Base-by-base conservation (phyloP, 2,329 filamentous ascomycete genomes). In the Aciculosporium take region DNA sequence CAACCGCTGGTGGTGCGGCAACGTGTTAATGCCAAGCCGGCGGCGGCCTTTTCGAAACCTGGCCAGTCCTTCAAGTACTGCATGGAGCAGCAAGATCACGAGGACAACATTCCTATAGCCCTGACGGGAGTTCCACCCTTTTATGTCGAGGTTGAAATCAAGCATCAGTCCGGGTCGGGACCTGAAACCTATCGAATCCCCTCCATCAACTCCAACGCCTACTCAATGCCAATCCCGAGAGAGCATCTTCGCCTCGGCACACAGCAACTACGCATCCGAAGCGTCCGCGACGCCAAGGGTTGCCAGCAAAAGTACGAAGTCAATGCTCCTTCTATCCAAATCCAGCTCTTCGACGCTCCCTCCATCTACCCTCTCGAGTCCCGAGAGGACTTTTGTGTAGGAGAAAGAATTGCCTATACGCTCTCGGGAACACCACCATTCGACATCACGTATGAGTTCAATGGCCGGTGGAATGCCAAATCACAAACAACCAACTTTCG, bases 21-120 rank as follows among this genome's bases (percentile, higher is more conserved):
- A 59, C 81, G 72, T 20, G 86, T 98, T 38, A 82, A 94, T 53
- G 72, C 85, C 12, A 83, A 82, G 44, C 91, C 91, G 1, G 76
- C 79, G 2, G 91, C 88, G 4, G 70, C 73, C 5, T 98, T 98
- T 56, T 71, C 74, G 44, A 84, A 84, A 49, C 85, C 88, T 3
- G 88, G 88, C 13, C 91, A 91, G 59, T 88, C 85, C 1, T 95
- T 95, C 68, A 94, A 91, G 57, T 94, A 89, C 62, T 98, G 91
- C 64, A 81, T 87, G 58, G 79, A 87, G 37, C 85, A 94, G 52
- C 74, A 82, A 39, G 76, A 77, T 41, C 76, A 79, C 25, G 85
- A 93, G 53, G 88, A 98, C 54, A 78, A 76, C 31, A 94, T 98
- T 41, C 88, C 89, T 0, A 81, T 98, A 45, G 79, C 75, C 2